These are phyloP conservation scores for Pestalotiopsis sp. DNA, from an alignment of 2,329 filamentous ascomycete genomes.

Conservation along the genomic window DNA sequence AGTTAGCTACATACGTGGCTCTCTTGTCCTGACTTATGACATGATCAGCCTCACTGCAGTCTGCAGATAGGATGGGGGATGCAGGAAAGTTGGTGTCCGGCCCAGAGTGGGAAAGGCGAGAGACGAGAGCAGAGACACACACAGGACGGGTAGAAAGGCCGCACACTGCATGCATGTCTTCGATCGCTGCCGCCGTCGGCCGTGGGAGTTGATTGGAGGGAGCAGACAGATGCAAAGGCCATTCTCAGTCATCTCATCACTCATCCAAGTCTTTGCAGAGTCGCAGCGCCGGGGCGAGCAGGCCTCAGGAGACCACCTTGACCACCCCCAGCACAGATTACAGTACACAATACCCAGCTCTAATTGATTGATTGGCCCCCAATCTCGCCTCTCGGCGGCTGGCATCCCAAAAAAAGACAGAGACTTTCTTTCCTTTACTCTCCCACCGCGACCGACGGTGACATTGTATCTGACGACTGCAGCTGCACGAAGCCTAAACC, in stretches of 20 bases:
- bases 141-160: too few species aligned
- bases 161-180: too few species aligned
- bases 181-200: too few species aligned
- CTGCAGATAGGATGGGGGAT: background rate
- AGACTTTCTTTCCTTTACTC: background rate
- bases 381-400: background rate
- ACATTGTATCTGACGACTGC: background rate
- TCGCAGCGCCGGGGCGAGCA: too few species aligned
- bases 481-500: background rate
- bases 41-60: background rate
- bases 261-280: too few species aligned
- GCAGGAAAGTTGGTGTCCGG: background rate
- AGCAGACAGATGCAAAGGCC: too few species aligned
- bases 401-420: background rate
- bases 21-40: background rate
- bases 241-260: too few species aligned
- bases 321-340: too few species aligned
- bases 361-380: background rate
- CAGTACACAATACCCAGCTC: background rate
- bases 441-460: background rate
- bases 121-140: background rate
- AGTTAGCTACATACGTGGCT: background rate
- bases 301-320: too few species aligned
- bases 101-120: background rate
- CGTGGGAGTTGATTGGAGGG: too few species aligned